A percentile compares a stretch with the other conserved stretches of the same genome.
Conservation (phyloP, 371 early-diverging fungal genomes). For the Basidiobolus meristosporus region DNA sequence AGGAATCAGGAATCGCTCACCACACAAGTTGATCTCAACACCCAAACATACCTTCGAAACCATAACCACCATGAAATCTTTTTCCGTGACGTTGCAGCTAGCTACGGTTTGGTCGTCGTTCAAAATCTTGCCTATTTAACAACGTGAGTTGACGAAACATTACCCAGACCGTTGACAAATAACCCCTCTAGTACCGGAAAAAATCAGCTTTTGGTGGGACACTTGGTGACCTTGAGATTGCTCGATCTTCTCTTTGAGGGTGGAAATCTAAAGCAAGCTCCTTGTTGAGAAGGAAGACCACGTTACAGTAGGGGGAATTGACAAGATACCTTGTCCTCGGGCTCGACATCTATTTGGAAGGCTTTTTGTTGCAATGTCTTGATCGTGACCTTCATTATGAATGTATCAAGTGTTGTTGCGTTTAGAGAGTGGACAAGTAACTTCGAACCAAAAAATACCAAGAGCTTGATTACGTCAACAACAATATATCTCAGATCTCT, state of each 20-base stretch:
- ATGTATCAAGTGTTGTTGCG: not conserved
- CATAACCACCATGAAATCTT: slow-evolving; percentile 89
- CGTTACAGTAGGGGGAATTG: not conserved
- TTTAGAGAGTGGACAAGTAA: no score
- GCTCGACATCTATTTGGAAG: slow-evolving; percentile 59
- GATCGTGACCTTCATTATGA: slow-evolving; percentile 60
- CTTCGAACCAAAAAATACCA: no score
- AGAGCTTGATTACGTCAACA: no score
- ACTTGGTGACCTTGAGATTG: slow-evolving; percentile 43
- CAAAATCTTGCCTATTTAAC: slow-evolving; percentile 65
- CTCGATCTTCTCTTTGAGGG: slow-evolving; percentile 63
- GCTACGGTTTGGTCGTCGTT: slow-evolving; percentile 52
- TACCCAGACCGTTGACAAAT: not conserved
- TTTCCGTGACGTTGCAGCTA: slow-evolving; percentile 59
- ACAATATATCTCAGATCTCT: no score
- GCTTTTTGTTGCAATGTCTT: slow-evolving; percentile 77
- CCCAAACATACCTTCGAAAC: no score
- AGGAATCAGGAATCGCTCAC: no score
- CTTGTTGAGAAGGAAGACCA: not conserved
- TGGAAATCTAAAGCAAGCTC: slow-evolving; percentile 21
- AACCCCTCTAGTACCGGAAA: slow-evolving; percentile 11
- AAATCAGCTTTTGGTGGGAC: slow-evolving; percentile 70
- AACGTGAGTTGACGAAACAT: not conserved
- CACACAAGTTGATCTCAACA: no score
- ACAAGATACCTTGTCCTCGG: slow-evolving; percentile 29